These are phyloP conservation scores for Porogramme epimiltina DNA, from an alignment of 1,284 basidiomycete species.

Conservation along the genomic window DNA sequence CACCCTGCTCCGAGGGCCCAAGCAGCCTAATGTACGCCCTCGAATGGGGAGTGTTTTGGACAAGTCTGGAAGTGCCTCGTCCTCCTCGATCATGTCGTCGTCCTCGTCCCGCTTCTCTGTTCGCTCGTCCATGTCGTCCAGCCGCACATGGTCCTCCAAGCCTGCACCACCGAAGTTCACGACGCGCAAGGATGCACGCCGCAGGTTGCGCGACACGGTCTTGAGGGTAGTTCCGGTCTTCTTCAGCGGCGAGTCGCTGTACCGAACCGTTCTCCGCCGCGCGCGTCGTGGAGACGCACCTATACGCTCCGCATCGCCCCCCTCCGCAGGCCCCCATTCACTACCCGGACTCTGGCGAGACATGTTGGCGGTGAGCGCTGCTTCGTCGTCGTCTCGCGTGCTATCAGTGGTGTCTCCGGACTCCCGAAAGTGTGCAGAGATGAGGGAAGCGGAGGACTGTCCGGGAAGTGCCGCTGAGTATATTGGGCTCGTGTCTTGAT, in stretches of 20 bases:
- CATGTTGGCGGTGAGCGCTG: slow-evolving; percentile 54
- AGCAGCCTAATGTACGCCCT: slow-evolving; percentile 79
- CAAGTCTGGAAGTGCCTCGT: slow-evolving; percentile 46
- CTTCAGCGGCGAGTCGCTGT: slow-evolving; percentile 51
- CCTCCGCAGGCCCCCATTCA: slow-evolving; percentile 30
- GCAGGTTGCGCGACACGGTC: slow-evolving; percentile 58
- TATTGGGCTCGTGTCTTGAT: slow-evolving; percentile 31
- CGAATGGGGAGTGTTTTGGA: slow-evolving; percentile 58
- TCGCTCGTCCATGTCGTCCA: slow-evolving; percentile 49
- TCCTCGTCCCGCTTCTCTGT: slow-evolving; percentile 31
- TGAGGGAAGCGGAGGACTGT: slow-evolving; percentile 54
- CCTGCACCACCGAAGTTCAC: slow-evolving; percentile 77
- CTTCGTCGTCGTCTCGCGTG: slow-evolving; percentile 56
- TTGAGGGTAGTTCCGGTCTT: slow-evolving; percentile 60
- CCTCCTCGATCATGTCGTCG: slow-evolving; percentile 30
- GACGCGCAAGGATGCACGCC: slow-evolving; percentile 79
- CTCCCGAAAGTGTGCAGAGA: slow-evolving; percentile 38
- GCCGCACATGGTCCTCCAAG: slow-evolving; percentile 56
- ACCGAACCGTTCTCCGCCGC: slow-evolving; percentile 48
- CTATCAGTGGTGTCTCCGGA: slow-evolving; percentile 39
- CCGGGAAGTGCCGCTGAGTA: slow-evolving; percentile 45
- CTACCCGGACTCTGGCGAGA: slow-evolving; percentile 36
- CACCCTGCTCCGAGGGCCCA: slow-evolving; percentile 70
- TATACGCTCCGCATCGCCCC: slow-evolving; percentile 32
- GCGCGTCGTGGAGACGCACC: slow-evolving; percentile 39